Conservation (phyloP, 352 stramenopile genomes). For the Poterioochromonas sp. region DNA sequence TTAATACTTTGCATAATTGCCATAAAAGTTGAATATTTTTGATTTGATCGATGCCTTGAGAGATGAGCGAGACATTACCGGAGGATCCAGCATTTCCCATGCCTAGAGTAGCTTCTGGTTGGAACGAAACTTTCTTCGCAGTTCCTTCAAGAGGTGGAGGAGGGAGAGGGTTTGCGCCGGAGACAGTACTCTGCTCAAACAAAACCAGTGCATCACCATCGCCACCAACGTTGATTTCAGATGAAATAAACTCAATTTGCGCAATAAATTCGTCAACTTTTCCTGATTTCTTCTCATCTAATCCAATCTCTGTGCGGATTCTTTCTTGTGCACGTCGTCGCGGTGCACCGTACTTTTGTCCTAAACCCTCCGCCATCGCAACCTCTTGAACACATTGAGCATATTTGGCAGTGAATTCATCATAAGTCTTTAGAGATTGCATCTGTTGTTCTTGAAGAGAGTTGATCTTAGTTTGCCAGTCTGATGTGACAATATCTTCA, state of each 20-base stretch:
- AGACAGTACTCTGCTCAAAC: not conserved
- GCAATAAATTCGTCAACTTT: constrained; percentile 57
- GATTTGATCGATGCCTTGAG: not conserved
- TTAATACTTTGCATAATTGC: not conserved
- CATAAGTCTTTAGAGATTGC: constrained; percentile 40
- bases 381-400: constrained; percentile 62
- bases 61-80: too few species aligned
- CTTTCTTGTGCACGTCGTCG: constrained; percentile 65
- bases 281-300: constrained; percentile 55
- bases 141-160: too few species aligned
- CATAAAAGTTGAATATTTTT: not conserved
- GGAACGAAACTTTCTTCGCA: not conserved
- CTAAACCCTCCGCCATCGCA: constrained; percentile 68
- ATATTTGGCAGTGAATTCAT: constrained; percentile 57
- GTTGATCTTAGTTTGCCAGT: constrained; percentile 49
- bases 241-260: constrained; percentile 42
- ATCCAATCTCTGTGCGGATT: constrained; percentile 64
- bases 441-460: constrained; percentile 46
- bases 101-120: not conserved
- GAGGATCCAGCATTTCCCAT: not conserved
- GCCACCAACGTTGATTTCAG: too few species aligned
- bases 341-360: constrained; percentile 70
- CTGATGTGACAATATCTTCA: constrained; percentile 44
- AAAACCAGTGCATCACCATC: too few species aligned
- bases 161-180: not conserved